Evolutionary conservation across 306 rosid species (phyloP), one percentile per base, ranked within the genome.

Genomic region (Dryas drummondii): DNA sequence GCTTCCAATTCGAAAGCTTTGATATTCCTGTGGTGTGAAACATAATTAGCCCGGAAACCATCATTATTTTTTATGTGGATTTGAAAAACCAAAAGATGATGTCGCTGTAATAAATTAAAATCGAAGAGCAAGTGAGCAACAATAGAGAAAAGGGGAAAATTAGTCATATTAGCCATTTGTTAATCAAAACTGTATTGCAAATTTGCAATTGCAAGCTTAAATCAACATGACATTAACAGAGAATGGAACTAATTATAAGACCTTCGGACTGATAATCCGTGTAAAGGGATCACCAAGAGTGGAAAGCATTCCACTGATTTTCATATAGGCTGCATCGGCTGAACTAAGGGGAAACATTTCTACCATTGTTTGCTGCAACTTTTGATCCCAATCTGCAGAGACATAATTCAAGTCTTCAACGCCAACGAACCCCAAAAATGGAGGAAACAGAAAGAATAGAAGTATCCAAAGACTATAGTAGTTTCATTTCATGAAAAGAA

Each of bases 261-360:
- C 98, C 96, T 90, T 91, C 50, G 98, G 98, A 82, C 93, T 94
- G 79, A 94, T 88, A 58, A 94, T 91, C 78, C 96, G 86, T 12
- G 97, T 91, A 81, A 94, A 94, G 47, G 98, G 98, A 80, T 94
- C 98, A 59, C 98, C 98, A 58, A 94, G 98, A 19, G 98, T 94
- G 42, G 98, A 88, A 67, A 94, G 96, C 98, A 94, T 94, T 78
- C 93, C 97, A 60, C 98, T 84, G 87, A 94, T 80, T 84, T 94
- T 91, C 63, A 41, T 90, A 82, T 91, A 91, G 13, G 98, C 98
- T 44, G 93, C 97, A 81, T 94, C 98, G 0, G 91, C 93, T 11
- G 98, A 88, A 65, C 84, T 83, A 78, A 94, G 87, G 55, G 97
- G 96, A 86, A 94, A 94, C 91, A 94, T 94, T 81, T 94, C 98